Percentiles rank a stretch among this genome's conserved stretches.
phyloP scores from a whole-genome alignment of 108 stramenopile genomes.

The Cyclostephanos invisitatus region DNA sequence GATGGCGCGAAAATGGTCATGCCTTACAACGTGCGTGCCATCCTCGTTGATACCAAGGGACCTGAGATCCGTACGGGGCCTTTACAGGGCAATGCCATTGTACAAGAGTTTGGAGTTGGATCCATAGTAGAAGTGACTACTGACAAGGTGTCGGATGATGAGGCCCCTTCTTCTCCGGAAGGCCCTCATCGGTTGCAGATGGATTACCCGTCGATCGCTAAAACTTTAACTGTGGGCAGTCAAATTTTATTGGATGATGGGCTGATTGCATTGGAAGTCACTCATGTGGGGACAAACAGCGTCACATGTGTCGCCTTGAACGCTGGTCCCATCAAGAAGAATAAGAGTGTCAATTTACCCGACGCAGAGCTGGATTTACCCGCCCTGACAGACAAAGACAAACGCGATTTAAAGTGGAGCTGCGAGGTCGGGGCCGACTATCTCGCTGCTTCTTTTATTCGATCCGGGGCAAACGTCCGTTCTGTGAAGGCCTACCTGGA shows the following conservation, averaged over 20 bases:
- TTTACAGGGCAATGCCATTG: conserved; percentile 65
- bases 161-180: conserved; percentile 48
- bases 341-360: conserved; percentile 88
- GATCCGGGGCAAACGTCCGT: conserved; percentile 79
- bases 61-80: conserved; percentile 90
- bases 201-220: conserved; percentile 79
- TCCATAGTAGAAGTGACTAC: conserved; percentile 57
- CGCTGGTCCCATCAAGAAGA: conserved; percentile 76
- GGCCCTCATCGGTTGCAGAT: conserved; percentile 63
- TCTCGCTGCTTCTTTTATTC: conserved; percentile 89
- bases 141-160: conserved; percentile 52
- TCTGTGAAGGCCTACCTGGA: conserved; percentile 72
- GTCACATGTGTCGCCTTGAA: conserved; percentile 65
- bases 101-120: conserved; percentile 55
- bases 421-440: conserved; percentile 78
- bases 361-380: conserved; percentile 77
- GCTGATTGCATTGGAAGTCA: conserved; percentile 72
- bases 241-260: conserved; percentile 84
- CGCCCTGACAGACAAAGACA: conserved; percentile 87
- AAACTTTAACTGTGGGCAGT: conserved; percentile 58
- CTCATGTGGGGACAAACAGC: conserved; percentile 47
- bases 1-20: conserved; percentile 35
- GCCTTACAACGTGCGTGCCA: conserved; percentile 68
- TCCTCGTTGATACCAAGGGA: conserved; percentile 88
- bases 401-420: conserved; percentile 77